These are phyloP conservation scores for Acacia pycnantha DNA, from an alignment of 331 rosid species.

Conservation along the genomic window DNA sequence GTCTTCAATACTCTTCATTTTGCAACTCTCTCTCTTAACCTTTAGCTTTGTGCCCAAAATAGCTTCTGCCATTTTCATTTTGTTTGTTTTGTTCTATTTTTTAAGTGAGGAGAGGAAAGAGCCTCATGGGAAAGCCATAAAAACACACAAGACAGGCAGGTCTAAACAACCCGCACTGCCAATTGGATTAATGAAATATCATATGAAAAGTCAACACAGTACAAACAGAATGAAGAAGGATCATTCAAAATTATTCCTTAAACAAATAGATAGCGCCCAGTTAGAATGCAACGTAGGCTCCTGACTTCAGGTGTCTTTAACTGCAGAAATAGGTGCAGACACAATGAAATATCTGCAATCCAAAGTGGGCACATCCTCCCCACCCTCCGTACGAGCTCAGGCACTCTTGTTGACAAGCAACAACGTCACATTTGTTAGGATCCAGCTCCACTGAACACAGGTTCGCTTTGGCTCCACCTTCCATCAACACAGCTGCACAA, in stretches of 20 bases:
- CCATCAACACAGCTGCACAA: not conserved
- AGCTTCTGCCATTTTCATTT: not conserved
- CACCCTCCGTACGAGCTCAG: not conserved
- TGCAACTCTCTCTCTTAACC: not conserved
- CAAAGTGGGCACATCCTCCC: conserved; percentile 16
- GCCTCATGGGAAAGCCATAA: not conserved
- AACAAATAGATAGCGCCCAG: not conserved
- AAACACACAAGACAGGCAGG: not conserved
- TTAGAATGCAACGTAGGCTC: not conserved
- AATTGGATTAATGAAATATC: not conserved
- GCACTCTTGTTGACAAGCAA: not conserved
- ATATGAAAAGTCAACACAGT: not conserved
- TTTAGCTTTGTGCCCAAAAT: not conserved
- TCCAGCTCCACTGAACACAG: conserved; percentile 7
- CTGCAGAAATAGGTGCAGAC: conserved; percentile 7
- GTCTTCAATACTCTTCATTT: not conserved
- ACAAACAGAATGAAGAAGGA: not conserved
- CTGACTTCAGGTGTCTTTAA: not conserved
- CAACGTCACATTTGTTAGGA: not conserved
- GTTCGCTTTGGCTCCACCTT: not conserved
- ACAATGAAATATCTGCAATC: conserved; percentile 3
- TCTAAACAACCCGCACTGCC: not conserved
- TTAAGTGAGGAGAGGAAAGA: not conserved
- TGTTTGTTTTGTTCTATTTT: not conserved
- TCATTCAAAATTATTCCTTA: not conserved